Base-by-base conservation (phyloP, 2,329 filamentous ascomycete genomes). In the Seiridium cupressi region DNA sequence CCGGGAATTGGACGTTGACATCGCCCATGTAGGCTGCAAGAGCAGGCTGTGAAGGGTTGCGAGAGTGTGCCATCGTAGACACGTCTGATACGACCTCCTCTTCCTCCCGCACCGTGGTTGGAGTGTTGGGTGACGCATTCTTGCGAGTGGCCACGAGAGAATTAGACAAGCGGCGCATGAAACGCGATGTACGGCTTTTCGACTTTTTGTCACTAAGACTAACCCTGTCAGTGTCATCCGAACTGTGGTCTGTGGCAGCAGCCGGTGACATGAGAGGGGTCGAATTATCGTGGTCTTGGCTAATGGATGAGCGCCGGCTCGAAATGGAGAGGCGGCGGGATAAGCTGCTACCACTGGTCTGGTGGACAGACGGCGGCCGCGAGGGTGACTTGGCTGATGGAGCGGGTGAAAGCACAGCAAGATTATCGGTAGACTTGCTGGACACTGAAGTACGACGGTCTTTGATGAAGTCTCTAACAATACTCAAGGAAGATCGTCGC, bases 1-100 rank as follows among this genome's bases (percentile, higher is more conserved):
- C 94, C 0, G 95, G 95, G 72, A 99, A 97, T 73, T 99, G 95
- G 9, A 98, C 91, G 69, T 99, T 98, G 64, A 99, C 89, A 69
- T 97, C 92, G 54, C 93, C 92, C 74, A 96, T 84, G 63, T 89
- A 88, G 3, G 91, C 81, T 34, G 89, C 81, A 57, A 87, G 77
- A 53, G 74, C 75, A 13, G 74, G 66, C 61, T 73, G 66, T n/a
- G 68, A 57, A 54, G 70, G 66, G 51, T 51, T 35, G 13, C 36
- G 47, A 13, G 35, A 31, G 11, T 69, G 70, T 40, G 67, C 58
- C 9, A 26, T 26, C 18, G 69, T 63, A 44, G 66, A 65, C 6
- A 68, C 60, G 26, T 63, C 66, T 63, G 73, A 7, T 72, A 67
- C 57, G 76, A 74, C 70, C 5, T 73, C 70, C 46, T 79, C 76